Evolutionary conservation across 495 filamentous ascomycete species (phyloP), one percentile per base, ranked within the genome.

Genomic region (Letharia lupina): DNA sequence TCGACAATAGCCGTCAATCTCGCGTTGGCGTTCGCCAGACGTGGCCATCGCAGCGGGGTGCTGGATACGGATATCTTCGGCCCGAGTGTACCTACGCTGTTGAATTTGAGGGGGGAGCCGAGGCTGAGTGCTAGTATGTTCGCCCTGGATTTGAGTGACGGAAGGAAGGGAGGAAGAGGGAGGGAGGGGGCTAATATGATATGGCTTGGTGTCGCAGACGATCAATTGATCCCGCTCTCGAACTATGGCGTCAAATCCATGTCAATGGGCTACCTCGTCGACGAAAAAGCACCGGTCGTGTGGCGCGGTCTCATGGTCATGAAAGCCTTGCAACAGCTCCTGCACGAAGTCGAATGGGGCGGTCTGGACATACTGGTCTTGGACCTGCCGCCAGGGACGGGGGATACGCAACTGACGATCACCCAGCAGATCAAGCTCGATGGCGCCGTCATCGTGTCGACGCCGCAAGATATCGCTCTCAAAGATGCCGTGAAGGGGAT

Each of bases 251-350:
- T 99, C 66, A 93, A 95, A 75, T 93, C 89, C 50, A 98, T 98
- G 94, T 96, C 91, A 4, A 96, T 99, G 88, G 95, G 95, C 58
- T 98, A 96, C 70, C 83, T 98, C 15, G 84, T 95, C 1, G 84
- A 84, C 65, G 87, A 89, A 70, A 82, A 86, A 45, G 85, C 85
- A 1, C 89, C 94, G 6, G 88, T 99, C n/a, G 90, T 91, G 47
- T 99, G 95, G 94, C 86, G 94, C 44, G 94, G 94, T 1, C 82
- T 96, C 28, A 98, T 99, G 92, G 89, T 98, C 23, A 93, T 93
- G 80, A 99, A 99, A 76, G 94, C 95, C 1, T 79, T 99, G 70
- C 92, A 96, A 68, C 94, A 99, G 73, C 83, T 99, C 4, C 82
- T 99, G 11, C 91, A 96, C 73, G 90, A 93, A 61, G 94, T 98